Conservation (phyloP, 2,329 filamentous ascomycete genomes). For the Furcasterigmium furcatum region DNA sequence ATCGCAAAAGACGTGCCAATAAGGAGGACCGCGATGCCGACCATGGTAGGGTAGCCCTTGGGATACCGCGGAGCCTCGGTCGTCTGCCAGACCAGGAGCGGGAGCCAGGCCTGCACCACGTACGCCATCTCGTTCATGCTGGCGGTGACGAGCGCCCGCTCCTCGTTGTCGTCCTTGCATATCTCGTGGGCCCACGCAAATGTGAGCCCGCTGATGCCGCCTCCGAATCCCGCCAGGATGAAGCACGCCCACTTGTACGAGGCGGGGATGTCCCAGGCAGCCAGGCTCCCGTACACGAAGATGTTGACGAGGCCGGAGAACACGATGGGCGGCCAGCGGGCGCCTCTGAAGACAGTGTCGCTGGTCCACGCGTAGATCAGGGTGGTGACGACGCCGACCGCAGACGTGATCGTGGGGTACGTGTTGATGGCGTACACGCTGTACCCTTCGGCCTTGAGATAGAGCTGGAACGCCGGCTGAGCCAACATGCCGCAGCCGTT, state of each 20-base stretch:
- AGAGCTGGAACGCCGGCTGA: slow-evolving; percentile 53
- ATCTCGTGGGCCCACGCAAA: slow-evolving; percentile 50
- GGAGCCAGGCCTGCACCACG: slow-evolving; percentile 67
- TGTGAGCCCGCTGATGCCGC: slow-evolving; percentile 41
- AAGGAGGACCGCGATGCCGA: slow-evolving; percentile 42
- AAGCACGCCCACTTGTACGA: slow-evolving; percentile 64
- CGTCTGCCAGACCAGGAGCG: slow-evolving; percentile 63
- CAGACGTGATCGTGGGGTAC: slow-evolving; percentile 57
- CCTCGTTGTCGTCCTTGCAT: slow-evolving; percentile 53
- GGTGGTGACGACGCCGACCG: slow-evolving; percentile 53
- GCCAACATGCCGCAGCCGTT: slow-evolving; percentile 45
- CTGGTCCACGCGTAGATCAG: slow-evolving; percentile 65
- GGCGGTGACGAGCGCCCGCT: slow-evolving; percentile 62
- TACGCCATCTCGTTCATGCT: slow-evolving; percentile 69
- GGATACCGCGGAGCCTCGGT: slow-evolving; percentile 57
- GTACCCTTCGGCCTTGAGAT: slow-evolving; percentile 42
- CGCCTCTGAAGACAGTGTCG: slow-evolving; percentile 55
- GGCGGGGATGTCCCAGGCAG: slow-evolving; percentile 40
- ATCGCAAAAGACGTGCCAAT: slow-evolving; percentile 48
- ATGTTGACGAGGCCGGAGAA: slow-evolving; percentile 46
- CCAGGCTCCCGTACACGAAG: slow-evolving; percentile 32
- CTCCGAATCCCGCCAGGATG: slow-evolving; percentile 45
- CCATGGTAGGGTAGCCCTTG: slow-evolving; percentile 58
- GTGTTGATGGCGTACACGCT: slow-evolving; percentile 40
- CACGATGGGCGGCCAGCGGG: slow-evolving; percentile 61